Conservation (phyloP, 225 moss, liverwort and hornwort genomes). For the Straminergon stramineum region DNA sequence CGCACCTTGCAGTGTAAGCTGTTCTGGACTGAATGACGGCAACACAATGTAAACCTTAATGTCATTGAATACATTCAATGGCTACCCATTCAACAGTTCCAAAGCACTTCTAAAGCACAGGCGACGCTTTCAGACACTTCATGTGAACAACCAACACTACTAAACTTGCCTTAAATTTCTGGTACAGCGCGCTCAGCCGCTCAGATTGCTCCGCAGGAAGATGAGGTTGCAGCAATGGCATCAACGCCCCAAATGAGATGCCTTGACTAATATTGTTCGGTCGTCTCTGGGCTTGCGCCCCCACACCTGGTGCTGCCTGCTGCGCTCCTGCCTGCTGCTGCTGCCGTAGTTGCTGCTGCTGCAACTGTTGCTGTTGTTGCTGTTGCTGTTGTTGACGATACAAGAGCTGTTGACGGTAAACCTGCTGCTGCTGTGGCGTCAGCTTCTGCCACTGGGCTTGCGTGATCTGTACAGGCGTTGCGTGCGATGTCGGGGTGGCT, state of each 20-base stretch:
- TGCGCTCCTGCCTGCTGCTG: conserved; percentile 20
- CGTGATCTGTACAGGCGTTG: conserved; percentile 7
- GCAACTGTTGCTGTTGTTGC: background rate
- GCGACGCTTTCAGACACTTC: background rate
- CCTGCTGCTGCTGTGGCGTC: conserved; percentile 36
- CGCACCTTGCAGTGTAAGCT: background rate
- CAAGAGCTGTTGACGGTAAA: conserved; percentile 24
- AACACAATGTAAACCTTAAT: background rate
- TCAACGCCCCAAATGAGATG: conserved; percentile 89
- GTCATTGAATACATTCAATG: background rate
- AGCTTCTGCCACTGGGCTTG: conserved; percentile 36
- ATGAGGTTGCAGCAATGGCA: conserved; percentile 96
- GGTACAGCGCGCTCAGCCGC: conserved; percentile 58
- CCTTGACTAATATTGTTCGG: conserved; percentile 59
- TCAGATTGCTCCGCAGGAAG: conserved; percentile 78
- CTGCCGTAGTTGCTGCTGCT: background rate
- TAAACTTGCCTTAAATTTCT: conserved; percentile 69
- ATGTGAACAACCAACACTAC: background rate
- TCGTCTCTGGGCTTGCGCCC: conserved; percentile 31
- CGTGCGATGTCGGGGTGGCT: conserved; percentile 8
- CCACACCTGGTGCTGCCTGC: conserved; percentile 3
- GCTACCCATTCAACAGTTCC: background rate
- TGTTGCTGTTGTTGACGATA: conserved; percentile 8
- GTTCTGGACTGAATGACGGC: background rate
- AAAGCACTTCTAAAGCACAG: background rate